Conservation (phyloP, 78 protist genomes). For the Anaeramoeba ignava region DNA sequence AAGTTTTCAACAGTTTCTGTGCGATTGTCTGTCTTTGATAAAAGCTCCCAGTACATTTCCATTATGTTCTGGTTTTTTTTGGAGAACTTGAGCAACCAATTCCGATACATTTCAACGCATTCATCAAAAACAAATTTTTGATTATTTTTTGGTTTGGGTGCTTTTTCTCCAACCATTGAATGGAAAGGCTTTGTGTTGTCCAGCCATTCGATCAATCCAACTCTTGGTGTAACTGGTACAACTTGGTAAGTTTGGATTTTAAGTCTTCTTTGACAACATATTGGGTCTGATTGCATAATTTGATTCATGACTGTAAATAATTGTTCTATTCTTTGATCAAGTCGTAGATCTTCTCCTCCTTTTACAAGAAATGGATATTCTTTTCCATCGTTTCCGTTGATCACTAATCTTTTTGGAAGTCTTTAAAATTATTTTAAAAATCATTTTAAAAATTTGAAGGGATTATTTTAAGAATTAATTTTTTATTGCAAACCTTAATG, state of each 20-base stretch:
- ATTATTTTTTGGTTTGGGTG: background rate
- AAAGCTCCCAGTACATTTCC: background rate
- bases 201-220: background rate
- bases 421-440: too few relatives aligned
- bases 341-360: background rate
- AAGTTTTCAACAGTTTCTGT: background rate
- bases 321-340: conserved; percentile 1
- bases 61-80: background rate
- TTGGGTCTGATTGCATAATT: background rate
- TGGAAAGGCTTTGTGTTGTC: background rate
- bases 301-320: background rate
- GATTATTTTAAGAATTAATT: too few relatives aligned
- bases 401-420: background rate
- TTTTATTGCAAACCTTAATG: too few relatives aligned
- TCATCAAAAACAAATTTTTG: background rate
- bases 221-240: background rate
- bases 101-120: background rate
- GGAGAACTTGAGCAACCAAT: background rate
- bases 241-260: background rate
- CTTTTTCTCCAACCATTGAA: background rate
- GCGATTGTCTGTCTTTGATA: background rate
- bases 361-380: background rate
- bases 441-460: too few relatives aligned
- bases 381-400: background rate
- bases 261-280: background rate